Base-by-base conservation (phyloP, 2,329 filamentous ascomycete genomes). In the Xylariaceae sp. region DNA sequence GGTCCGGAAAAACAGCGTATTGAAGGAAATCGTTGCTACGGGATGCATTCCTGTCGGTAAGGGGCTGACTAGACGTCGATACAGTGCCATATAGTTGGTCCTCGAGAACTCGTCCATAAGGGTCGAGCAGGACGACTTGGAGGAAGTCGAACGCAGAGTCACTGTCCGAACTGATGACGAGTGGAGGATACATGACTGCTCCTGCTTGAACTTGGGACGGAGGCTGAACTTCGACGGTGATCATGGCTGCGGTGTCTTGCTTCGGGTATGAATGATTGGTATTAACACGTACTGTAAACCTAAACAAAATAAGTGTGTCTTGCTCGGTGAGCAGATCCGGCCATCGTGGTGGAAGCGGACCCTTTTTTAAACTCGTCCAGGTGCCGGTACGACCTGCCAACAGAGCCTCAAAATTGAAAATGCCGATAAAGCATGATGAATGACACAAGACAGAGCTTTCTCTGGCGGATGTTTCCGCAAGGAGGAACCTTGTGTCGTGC, bases 1-100 rank as follows among this genome's bases (percentile, higher is more conserved):
- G 61, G 29, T 69, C 60, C 5, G 65, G 59, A 26, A 69, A 69
- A 20, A 58, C 64, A 1, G 63, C 60, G 37, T 62, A 69, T 20
- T 64, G 59, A 7, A 41, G 52, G 1, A 52, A 44, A 9, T 40
- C 45, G 32, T 43, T 56, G 19, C 61, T 63, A 32, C 58, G 50
- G 16, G 61, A 59, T 12, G 57, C 44, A 19, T 50, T 44, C 21
- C 53, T 26, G 21, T 58, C 56, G 18, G 58, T 41, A 7, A 69
- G 44, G 18, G 40, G 3, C 44, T 60, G 52, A 2, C 59, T 60
- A 12, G 61, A 62, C 6, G 29, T 57, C 3, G 62, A 50, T 1
- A 67, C 19, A 7, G 62, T 65, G 45, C 67, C 67, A 18, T 58
- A 58, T 1, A 69, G 52, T 21, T 59, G 53, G 18, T 64, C 57